These are phyloP conservation scores for Panicum virgatum DNA, from an alignment of 202 grass and related monocot species.

Conservation along the genomic window DNA sequence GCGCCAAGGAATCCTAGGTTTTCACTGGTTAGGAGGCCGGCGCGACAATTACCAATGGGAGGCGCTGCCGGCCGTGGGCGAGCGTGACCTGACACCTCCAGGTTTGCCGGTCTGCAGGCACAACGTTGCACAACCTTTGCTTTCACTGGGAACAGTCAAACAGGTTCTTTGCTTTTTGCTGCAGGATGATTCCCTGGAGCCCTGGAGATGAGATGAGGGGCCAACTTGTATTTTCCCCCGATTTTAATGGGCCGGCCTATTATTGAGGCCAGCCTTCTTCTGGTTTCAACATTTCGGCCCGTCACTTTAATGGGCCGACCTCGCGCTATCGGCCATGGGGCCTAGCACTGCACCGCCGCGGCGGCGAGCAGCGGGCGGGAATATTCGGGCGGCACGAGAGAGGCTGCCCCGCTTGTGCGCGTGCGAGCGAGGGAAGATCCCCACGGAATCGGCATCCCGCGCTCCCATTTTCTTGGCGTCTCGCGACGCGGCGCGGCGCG, in stretches of 20 bases:
- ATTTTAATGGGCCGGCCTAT: background rate
- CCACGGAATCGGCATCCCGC: slow-evolving; percentile 72
- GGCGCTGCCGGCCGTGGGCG: background rate
- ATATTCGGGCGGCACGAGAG: slow-evolving; percentile 35
- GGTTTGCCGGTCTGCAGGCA: slow-evolving; percentile 30
- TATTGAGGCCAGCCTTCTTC: too few relatives aligned
- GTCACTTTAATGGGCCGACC: background rate
- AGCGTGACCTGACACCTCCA: slow-evolving; percentile 40
- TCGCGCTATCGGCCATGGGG: background rate
- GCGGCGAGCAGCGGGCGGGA: background rate
- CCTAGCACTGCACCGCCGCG: background rate
- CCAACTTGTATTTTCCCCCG: background rate
- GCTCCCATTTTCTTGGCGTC: slow-evolving; percentile 50
- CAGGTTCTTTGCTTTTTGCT: background rate
- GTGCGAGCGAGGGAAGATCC: slow-evolving; percentile 51
- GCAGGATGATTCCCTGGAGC: too few relatives aligned
- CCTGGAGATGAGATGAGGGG: background rate
- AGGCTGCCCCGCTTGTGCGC: background rate
- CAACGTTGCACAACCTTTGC: background rate
- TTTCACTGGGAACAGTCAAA: background rate
- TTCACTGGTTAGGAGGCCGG: too few relatives aligned
- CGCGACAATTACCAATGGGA: slow-evolving; percentile 41
- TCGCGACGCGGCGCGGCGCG: background rate
- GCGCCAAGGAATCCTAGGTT: too few relatives aligned
- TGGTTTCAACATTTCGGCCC: background rate